phyloP scores from a whole-genome alignment of 257 asterid genomes.

The Ballota nigra region DNA sequence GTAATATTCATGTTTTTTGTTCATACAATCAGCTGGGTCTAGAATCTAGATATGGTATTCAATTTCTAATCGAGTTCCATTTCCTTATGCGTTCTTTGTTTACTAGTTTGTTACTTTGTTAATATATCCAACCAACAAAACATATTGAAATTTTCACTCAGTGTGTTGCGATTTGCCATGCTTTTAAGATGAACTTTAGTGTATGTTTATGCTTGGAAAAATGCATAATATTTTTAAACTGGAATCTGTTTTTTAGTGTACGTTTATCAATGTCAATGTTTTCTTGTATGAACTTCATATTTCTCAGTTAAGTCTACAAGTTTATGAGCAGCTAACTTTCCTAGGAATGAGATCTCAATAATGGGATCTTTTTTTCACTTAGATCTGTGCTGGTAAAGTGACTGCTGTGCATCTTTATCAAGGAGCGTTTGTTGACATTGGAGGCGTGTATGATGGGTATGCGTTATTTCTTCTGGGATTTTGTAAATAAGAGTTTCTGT shows the following conservation, averaged over 20 bases:
- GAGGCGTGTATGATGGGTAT: constrained; percentile 97
- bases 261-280: neutral
- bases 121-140: neutral
- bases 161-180: constrained; percentile 11
- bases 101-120: constrained; percentile 13
- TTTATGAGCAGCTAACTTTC: constrained; percentile 7
- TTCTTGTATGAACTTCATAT: neutral
- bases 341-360: constrained; percentile 10
- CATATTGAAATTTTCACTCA: neutral
- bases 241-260: neutral
- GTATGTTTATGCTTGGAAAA: neutral
- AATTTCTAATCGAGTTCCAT: neutral
- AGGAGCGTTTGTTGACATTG: constrained; percentile 98
- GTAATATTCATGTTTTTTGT: neutral
- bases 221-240: neutral
- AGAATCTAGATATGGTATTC: neutral
- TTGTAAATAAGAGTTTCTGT: neutral
- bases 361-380: constrained; percentile 24
- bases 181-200: neutral
- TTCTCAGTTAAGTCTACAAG: neutral
- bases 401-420: constrained; percentile 90
- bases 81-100: constrained; percentile 15
- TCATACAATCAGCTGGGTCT: neutral
- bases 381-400: constrained; percentile 95
- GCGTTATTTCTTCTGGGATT: constrained; percentile 25